Conservation (phyloP, 768 basidiomycete genomes). For the Leccinum longicurvipes region DNA sequence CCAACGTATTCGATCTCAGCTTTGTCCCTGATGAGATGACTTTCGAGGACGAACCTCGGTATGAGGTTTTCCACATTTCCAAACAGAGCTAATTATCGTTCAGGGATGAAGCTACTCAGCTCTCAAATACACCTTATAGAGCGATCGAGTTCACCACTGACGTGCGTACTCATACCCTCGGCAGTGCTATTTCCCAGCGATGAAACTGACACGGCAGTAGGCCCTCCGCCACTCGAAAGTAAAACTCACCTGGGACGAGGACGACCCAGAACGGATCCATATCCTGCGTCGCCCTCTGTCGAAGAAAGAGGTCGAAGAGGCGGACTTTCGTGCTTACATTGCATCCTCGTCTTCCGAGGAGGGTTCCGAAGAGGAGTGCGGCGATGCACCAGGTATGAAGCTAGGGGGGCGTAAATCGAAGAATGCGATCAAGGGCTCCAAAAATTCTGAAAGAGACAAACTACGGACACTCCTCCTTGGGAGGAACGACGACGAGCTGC, state of each 20-base stretch:
- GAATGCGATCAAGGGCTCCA: slow-evolving; percentile 22
- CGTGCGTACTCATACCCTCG: slow-evolving; percentile 43
- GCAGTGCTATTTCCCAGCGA: background rate
- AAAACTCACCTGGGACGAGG: slow-evolving; percentile 97
- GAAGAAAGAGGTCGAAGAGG: slow-evolving; percentile 85
- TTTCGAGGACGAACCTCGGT: slow-evolving; percentile 79
- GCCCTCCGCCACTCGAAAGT: slow-evolving; percentile 97
- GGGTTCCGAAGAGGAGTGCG: slow-evolving; percentile 37
- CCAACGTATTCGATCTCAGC: slow-evolving; percentile 93
- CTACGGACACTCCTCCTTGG: slow-evolving; percentile 76
- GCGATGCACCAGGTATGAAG: background rate
- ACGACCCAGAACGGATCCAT: slow-evolving; percentile 83
- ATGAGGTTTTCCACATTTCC: background rate
- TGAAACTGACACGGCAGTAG: slow-evolving; percentile 37
- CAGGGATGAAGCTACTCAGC: slow-evolving; percentile 83
- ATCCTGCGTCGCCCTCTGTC: slow-evolving; percentile 77
- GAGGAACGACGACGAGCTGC: slow-evolving; percentile 61
- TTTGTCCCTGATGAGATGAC: slow-evolving; percentile 89
- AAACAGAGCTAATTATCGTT: background rate
- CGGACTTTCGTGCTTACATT: slow-evolving; percentile 80
- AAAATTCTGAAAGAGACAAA: slow-evolving; percentile 56
- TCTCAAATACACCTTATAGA: slow-evolving; percentile 57
- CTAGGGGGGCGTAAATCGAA: slow-evolving; percentile 8
- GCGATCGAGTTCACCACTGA: slow-evolving; percentile 90
- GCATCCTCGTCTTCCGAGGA: slow-evolving; percentile 67